Percentiles rank a stretch among this genome's conserved stretches.
phyloP scores from a whole-genome alignment of 1,284 basidiomycete genomes.

The Lentinula novae-zelandiae region DNA sequence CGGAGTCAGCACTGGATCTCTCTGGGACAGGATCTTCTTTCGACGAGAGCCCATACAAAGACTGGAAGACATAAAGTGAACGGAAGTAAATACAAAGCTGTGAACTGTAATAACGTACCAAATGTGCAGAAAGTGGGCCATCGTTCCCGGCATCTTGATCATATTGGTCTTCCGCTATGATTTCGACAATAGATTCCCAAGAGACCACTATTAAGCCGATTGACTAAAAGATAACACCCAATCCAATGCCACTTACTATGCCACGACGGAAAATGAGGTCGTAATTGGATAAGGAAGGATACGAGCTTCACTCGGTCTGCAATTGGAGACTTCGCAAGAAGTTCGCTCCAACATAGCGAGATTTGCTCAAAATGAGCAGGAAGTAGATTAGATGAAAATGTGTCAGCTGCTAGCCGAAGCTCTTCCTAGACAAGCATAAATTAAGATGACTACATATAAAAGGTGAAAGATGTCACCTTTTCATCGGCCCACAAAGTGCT shows the following conservation, averaged over 20 bases:
- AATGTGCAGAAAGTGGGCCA: constrained; percentile 38
- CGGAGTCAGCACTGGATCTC: constrained; percentile 34
- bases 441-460: not conserved
- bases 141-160: constrained; percentile 34
- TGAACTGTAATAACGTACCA: constrained; percentile 29
- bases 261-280: constrained; percentile 62
- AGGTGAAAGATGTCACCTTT: constrained; percentile 31
- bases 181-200: constrained; percentile 58
- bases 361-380: constrained; percentile 62
- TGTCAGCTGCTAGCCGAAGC: constrained; percentile 52
- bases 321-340: constrained; percentile 50
- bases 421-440: constrained; percentile 48
- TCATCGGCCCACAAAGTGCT: constrained; percentile 61
- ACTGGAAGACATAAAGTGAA: constrained; percentile 25
- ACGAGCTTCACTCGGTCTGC: constrained; percentile 53
- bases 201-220: constrained; percentile 45
- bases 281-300: constrained; percentile 61
- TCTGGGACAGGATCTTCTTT: constrained; percentile 17
- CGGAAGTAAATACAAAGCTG: not conserved
- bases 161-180: constrained; percentile 53
- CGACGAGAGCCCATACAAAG: constrained; percentile 44
- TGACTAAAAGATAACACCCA: not conserved
- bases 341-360: constrained; percentile 61
- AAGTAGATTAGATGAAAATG: constrained; percentile 54
- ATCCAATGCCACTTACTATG: constrained; percentile 35